Conservation (phyloP, 2,329 filamentous ascomycete species). For the Whalleya microplaca region DNA sequence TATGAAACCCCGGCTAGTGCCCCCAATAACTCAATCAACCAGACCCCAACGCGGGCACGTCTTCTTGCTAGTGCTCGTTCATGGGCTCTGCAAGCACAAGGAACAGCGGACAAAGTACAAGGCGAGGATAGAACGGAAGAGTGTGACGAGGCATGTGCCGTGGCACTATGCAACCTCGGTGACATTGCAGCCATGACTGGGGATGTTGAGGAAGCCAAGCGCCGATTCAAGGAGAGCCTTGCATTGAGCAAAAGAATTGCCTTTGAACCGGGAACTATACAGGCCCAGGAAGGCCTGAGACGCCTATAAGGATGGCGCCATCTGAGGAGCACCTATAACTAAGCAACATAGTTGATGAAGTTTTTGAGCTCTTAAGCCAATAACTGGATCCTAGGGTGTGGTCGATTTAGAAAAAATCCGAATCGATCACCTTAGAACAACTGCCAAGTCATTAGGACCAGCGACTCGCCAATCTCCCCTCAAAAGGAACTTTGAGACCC, state of each 20-base stretch:
- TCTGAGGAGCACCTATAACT: conserved; percentile 4
- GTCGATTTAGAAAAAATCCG: neutral
- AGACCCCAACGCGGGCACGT: conserved; percentile 55
- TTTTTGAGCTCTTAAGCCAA: neutral
- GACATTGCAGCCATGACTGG: conserved; percentile 80
- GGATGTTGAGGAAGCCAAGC: conserved; percentile 65
- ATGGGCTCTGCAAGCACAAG: conserved; percentile 80
- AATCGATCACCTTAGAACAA: neutral
- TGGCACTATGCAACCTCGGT: conserved; percentile 83
- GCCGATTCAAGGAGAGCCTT: conserved; percentile 70
- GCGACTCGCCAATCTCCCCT: neutral
- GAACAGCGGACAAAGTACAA: conserved; percentile 66
- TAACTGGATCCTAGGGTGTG: neutral
- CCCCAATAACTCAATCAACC: conserved; percentile 36
- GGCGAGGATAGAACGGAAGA: conserved; percentile 72
- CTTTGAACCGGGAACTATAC: conserved; percentile 54
- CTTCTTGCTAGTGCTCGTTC: conserved; percentile 71
- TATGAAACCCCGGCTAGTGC: conserved; percentile 22
- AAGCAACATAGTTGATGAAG: neutral
- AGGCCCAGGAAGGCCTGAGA: conserved; percentile 56
- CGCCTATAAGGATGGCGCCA: conserved; percentile 24
- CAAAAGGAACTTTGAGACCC: neutral
- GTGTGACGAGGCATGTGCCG: conserved; percentile 82
- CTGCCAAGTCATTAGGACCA: neutral
- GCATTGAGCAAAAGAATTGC: conserved; percentile 60